Percentiles rank a stretch among this genome's conserved stretches.
Conservation (phyloP, 176 grass and related monocot species). For the Eleusine coracana region DNA sequence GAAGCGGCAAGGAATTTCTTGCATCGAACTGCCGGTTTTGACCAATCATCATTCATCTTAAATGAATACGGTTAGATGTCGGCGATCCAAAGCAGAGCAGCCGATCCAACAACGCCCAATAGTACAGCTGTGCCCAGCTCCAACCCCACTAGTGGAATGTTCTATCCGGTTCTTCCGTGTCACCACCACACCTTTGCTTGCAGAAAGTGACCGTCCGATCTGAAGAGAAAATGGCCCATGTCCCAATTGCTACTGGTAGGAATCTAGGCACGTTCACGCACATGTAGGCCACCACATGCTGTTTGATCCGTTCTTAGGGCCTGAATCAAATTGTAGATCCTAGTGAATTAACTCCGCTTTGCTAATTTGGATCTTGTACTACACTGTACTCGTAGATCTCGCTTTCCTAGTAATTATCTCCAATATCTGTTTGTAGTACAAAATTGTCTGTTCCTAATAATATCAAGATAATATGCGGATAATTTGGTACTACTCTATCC, state of each 20-base stretch:
- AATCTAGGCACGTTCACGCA: slow-evolving; percentile 40
- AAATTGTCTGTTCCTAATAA: background rate
- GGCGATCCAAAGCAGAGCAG: slow-evolving; percentile 13
- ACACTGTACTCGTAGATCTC: slow-evolving; percentile 15
- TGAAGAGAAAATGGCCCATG: background rate
- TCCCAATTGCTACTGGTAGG: slow-evolving; percentile 4
- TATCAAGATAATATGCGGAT: background rate
- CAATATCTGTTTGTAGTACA: background rate
- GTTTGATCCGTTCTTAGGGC: slow-evolving; percentile 30
- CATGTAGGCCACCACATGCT: slow-evolving; percentile 29
- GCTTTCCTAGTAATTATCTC: background rate
- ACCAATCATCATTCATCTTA: background rate
- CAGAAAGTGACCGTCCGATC: slow-evolving; percentile 34
- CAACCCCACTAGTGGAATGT: slow-evolving; percentile 49
- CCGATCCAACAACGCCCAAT: background rate
- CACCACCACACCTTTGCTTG: slow-evolving; percentile 13
- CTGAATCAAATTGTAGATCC: slow-evolving; percentile 7
- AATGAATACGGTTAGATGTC: background rate
- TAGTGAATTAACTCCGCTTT: background rate
- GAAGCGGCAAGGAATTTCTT: background rate
- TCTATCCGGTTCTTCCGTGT: slow-evolving; percentile 14
- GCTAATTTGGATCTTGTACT: background rate
- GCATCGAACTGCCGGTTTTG: slow-evolving; percentile 20
- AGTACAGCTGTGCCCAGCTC: slow-evolving; percentile 24
- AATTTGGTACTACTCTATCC: background rate